Base-by-base conservation (phyloP, 805 yeast genomes). In the Saccharomyces eubayanus region DNA sequence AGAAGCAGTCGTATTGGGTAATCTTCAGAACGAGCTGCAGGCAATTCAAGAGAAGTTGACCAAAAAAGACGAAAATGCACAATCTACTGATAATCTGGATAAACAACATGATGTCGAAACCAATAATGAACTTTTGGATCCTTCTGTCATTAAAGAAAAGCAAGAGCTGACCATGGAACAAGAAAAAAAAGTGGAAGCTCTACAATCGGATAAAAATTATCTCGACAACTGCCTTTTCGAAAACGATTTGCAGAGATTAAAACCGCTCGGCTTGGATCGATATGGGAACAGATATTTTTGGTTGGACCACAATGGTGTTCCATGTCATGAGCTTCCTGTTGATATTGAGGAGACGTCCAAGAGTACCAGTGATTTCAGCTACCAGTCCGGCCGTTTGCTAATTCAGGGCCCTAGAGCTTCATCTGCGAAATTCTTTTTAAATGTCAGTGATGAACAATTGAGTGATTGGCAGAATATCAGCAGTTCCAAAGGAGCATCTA, bases 201-300 rank as follows among this genome's bases (percentile, higher is more conserved):
- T 80, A 29, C 77, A 80, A 52, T 64, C 66, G 5, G 75, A 77
- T 48, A 82, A 81, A 64, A 72, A 73, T 45, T 74, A 75, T 40
- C 70, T 83, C 16, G 96, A 88, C 61, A 77, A 74, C 55, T 75
- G 80, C 54, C 72, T 94, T 27, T 77, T 77, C 48, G 89, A 84
- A 60, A 72, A 82, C 49, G 96, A 91, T 62, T 77, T 85, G 55
- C 96, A 89, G 65, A 72, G 98, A 54, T 77, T 90, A 49, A 79
- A 80, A 52, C 75, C 81, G 30, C 72, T 94, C 28, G 99, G 99
- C 2, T 78, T 83, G 55, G 99, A 94, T 68, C 74, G 96, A 50
- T 79, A 81, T 55, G 90, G 76, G 67, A 94, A 94, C 72, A 76
- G 91, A 59, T 94, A 92, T 67, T 94, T 96, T 96, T 94, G 96